phyloP scores from a whole-genome alignment of 495 filamentous ascomycete species.

The Evernia prunastri region DNA sequence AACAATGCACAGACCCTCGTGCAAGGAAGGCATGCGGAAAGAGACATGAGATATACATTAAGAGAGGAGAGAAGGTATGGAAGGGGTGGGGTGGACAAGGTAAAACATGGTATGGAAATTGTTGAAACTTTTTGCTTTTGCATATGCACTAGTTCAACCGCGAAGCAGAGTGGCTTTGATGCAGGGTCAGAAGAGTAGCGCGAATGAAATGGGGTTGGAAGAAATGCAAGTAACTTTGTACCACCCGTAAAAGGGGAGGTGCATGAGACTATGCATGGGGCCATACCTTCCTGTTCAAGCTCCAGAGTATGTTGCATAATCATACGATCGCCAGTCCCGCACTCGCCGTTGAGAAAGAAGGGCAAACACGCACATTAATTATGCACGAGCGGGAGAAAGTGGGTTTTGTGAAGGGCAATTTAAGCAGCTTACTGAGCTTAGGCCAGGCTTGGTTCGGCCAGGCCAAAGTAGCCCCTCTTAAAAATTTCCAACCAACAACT shows the following conservation, averaged over 20 bases:
- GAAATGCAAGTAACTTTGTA: conserved; percentile 18
- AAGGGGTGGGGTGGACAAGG: conserved; percentile 19
- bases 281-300: conserved; percentile 14
- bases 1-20: conserved; percentile 16
- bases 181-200: conserved; percentile 24
- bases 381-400: conserved; percentile 27
- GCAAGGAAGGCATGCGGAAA: not conserved
- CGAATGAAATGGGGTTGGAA: conserved; percentile 13
- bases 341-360: conserved; percentile 6
- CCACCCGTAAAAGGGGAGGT: conserved; percentile 20
- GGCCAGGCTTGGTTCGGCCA: not conserved
- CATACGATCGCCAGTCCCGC: conserved; percentile 24
- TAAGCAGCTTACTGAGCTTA: conserved; percentile 2
- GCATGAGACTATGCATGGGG: conserved; percentile 23
- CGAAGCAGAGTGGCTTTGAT: conserved; percentile 26
- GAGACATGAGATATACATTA: conserved; percentile 20
- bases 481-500: conserved; percentile 3
- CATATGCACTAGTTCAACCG: conserved; percentile 20
- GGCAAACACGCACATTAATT: not conserved
- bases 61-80: conserved; percentile 2
- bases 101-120: conserved; percentile 5
- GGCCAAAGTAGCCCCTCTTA: not conserved
- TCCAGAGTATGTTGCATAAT: conserved; percentile 13
- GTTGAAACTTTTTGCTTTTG: conserved; percentile 8
- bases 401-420: conserved; percentile 19